Base-by-base conservation (phyloP, 805 yeast genomes). In the Candida khao-thaluensis region DNA sequence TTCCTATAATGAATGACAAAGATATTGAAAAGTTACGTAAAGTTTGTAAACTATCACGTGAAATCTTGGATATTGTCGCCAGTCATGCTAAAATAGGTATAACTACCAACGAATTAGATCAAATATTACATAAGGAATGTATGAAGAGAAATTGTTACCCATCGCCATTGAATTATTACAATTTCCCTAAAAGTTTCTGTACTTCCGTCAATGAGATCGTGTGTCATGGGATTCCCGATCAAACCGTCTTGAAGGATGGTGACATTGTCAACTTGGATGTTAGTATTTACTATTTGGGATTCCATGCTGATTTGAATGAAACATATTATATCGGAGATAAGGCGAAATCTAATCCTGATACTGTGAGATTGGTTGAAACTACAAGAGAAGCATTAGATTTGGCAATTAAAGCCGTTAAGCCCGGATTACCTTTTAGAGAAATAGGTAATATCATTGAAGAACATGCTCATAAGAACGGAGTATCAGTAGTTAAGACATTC, bases 181-280 rank as follows among this genome's bases (percentile, higher is more conserved):
- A 88, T 63, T 93, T 79, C 68, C 97, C 98, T 30, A 90, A 89
- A 59, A 80, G 93, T 16, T 76, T 87, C 29, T 93, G 99, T 65
- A 88, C 96, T 1, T 88, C 96, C 2, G 83, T 93, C 30, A 93
- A 93, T 63, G 99, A 93, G 69, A 81, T 89, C 42, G 85, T 93
- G 44, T 93, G 99, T 60, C 99, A 93, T 62, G 99, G 99, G 47
- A 85, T 93, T 43, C 99, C 99, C 18, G 99, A 93, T 64, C 76
- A 85, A 66, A 76, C 90, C 40, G 81, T 81, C 23, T 73, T 93
- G 47, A 67, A 86, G 60, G 98, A 91, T 50, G 99, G 99, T 43
- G 99, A 93, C 59, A 91, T 93, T 50, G 76, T 93, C 44, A 93
- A 93, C 58, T 69, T 93, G 48, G 99, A 93, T 60, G 86, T 93